Conservation (phyloP, 2,329 filamentous ascomycete species). For the Aspergillus cejpii region DNA sequence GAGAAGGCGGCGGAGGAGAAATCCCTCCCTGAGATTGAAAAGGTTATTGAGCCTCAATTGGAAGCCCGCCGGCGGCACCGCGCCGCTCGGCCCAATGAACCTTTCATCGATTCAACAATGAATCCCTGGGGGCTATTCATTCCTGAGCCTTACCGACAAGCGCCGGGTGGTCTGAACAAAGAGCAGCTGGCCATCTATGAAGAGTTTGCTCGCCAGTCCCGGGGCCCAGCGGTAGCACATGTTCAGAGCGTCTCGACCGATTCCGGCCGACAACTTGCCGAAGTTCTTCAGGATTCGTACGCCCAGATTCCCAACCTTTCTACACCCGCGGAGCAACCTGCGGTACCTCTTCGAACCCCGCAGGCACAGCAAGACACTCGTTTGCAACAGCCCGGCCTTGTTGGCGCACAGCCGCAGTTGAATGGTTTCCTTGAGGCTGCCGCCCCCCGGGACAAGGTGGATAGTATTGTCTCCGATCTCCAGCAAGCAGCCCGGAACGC, state of each 20-base stretch:
- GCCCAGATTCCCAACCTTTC: conserved; percentile 55
- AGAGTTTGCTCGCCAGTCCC: conserved; percentile 83
- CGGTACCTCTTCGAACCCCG: conserved; percentile 52
- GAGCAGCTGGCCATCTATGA: conserved; percentile 96
- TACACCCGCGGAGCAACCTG: conserved; percentile 56
- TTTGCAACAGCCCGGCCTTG: conserved; percentile 34
- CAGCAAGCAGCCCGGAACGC: conserved; percentile 52
- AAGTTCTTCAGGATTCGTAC: conserved; percentile 57
- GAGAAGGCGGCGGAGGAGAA: conserved; percentile 93
- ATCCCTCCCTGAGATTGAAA: conserved; percentile 88
- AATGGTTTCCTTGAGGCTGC: conserved; percentile 57
- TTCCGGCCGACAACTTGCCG: conserved; percentile 54
- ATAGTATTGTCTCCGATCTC: conserved; percentile 51
- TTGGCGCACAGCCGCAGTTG: conserved; percentile 44
- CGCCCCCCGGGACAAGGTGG: conserved; percentile 48
- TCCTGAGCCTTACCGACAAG: conserved; percentile 84
- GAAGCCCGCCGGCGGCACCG: conserved; percentile 71
- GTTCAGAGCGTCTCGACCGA: conserved; percentile 53
- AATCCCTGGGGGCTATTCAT: conserved; percentile 92
- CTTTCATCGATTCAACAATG: conserved; percentile 73
- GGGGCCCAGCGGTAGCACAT: conserved; percentile 52
- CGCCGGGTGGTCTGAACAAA: conserved; percentile 72
- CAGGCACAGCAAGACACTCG: conserved; percentile 46
- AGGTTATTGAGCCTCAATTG: conserved; percentile 76
- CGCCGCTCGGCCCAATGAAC: conserved; percentile 67